phyloP scores from a whole-genome alignment of 257 asterid species.

The Lycium ferocissimum region DNA sequence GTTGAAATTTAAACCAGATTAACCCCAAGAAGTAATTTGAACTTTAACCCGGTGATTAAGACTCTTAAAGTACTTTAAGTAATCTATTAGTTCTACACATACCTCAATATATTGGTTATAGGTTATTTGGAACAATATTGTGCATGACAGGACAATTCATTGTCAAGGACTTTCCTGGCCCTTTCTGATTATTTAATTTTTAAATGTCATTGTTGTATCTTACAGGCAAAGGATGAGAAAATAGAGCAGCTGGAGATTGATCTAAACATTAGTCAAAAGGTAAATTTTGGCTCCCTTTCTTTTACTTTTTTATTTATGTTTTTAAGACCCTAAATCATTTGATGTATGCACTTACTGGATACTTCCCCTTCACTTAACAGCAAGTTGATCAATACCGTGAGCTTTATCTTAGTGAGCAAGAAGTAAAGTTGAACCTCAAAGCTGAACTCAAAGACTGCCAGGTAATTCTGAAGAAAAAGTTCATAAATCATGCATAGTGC shows the following conservation, averaged over 20 bases:
- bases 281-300: conserved; percentile 33
- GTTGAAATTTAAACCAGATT: not conserved
- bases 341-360: conserved; percentile 1
- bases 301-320: not conserved
- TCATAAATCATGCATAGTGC: conserved; percentile 19
- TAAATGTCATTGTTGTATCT: conserved; percentile 26
- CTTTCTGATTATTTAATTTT: conserved; percentile 28
- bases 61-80: not conserved
- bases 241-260: conserved; percentile 77
- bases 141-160: not conserved
- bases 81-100: not conserved
- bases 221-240: conserved; percentile 78
- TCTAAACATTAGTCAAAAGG: conserved; percentile 63
- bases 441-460: conserved; percentile 74
- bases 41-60: not conserved
- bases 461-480: conserved; percentile 48
- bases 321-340: not conserved
- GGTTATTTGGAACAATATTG: not conserved
- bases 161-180: not conserved
- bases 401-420: conserved; percentile 73
- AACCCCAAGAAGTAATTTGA: not conserved
- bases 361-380: conserved; percentile 39
- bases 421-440: conserved; percentile 63
- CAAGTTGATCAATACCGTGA: conserved; percentile 63
- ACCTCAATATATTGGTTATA: not conserved